Percentiles rank a stretch among this genome's conserved stretches.
Conservation (phyloP, 176 grass and related monocot species). For the Oropetium thomaeum region DNA sequence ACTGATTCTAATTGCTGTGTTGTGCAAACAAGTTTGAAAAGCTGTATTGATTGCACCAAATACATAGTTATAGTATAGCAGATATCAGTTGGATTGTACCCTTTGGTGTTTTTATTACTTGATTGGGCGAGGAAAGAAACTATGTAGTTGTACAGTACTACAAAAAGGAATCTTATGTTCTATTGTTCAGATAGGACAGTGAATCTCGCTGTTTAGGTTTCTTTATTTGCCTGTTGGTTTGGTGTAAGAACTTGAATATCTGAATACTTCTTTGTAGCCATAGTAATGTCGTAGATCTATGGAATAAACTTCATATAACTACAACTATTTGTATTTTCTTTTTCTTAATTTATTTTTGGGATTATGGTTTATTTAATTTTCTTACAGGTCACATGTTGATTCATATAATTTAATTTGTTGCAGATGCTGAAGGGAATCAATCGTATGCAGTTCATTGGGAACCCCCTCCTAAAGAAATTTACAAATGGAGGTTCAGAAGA, state of each 20-base stretch:
- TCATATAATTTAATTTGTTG: neutral
- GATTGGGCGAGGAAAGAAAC: neutral
- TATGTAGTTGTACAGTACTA: neutral
- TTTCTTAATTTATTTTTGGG: conserved; percentile 15
- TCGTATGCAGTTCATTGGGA: conserved; percentile 95
- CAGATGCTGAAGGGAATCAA: conserved; percentile 69
- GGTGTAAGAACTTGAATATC: neutral
- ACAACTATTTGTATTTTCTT: neutral
- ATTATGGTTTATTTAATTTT: neutral
- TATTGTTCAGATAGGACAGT: neutral
- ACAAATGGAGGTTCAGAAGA: conserved; percentile 67
- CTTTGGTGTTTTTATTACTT: conserved; percentile 11
- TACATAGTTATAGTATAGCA: neutral
- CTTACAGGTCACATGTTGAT: neutral
- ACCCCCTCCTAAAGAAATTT: conserved; percentile 79
- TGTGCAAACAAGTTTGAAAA: neutral
- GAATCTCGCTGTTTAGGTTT: conserved; percentile 1
- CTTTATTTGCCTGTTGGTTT: neutral
- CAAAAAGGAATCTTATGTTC: conserved; percentile 20
- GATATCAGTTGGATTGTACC: neutral
- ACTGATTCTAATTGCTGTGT: neutral
- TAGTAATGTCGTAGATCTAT: neutral
- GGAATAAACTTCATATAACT: neutral
- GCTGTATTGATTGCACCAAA: neutral
- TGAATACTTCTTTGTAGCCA: neutral